Evolutionary conservation across 2,329 filamentous ascomycete species (phyloP).

Genomic region (Pestalotiopsis sp.): DNA sequence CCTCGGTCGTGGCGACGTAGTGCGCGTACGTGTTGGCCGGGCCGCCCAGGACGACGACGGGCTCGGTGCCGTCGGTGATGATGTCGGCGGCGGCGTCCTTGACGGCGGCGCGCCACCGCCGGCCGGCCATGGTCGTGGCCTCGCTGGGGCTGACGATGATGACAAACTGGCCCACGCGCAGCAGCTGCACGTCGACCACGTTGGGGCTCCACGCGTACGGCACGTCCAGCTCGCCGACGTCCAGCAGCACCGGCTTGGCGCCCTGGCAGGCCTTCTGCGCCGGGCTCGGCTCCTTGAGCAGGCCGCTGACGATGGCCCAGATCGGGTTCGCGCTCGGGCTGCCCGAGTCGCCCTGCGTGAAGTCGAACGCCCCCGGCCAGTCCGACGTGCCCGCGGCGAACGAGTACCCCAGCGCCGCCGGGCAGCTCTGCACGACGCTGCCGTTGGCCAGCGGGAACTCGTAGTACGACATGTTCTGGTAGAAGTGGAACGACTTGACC

Average conservation of each 20-base stretch:
- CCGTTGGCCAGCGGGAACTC: conserved; percentile 75
- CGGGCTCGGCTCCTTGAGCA: conserved; percentile 69
- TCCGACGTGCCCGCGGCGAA: conserved; percentile 92
- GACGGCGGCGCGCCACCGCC: conserved; percentile 80
- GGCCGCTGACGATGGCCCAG: conserved; percentile 74
- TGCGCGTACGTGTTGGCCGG: conserved; percentile 89
- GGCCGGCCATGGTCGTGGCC: conserved; percentile 88
- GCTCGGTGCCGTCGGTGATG: conserved; percentile 45
- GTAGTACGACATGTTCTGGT: conserved; percentile 76
- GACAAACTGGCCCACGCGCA: conserved; percentile 82
- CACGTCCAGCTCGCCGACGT: conserved; percentile 74
- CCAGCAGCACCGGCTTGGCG: conserved; percentile 83
- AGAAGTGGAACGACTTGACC: conserved; percentile 81
- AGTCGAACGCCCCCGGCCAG: conserved; percentile 86
- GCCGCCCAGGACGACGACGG: conserved; percentile 79
- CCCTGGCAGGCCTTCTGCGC: conserved; percentile 76
- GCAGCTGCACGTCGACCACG: conserved; percentile 82
- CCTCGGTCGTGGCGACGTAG: conserved; percentile 78
- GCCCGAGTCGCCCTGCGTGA: conserved; percentile 80
- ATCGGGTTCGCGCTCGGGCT: conserved; percentile 72
- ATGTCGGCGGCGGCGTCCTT: conserved; percentile 48
- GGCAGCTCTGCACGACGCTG: conserved; percentile 72
- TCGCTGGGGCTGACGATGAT: conserved; percentile 88
- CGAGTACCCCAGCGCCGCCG: conserved; percentile 83
- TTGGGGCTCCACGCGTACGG: conserved; percentile 90